A percentile compares a stretch with the other conserved stretches of the same genome.
These are phyloP conservation scores for Botrytis fragariae DNA, from an alignment of 2,329 filamentous ascomycete genomes.

Conservation along the genomic window DNA sequence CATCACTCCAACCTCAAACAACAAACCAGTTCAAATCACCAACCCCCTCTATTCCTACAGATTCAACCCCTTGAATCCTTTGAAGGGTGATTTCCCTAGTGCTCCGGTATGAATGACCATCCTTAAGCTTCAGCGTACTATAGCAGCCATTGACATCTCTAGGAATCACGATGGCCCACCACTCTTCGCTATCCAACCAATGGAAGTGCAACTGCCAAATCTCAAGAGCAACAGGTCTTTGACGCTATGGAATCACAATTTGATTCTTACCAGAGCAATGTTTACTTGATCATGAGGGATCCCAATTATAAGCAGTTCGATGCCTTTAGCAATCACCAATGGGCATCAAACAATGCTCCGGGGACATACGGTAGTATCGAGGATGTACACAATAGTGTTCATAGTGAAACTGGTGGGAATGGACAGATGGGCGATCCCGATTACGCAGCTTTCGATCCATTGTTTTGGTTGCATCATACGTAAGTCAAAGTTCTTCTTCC, in stretches of 20 bases:
- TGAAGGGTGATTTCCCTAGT: slow-evolving; percentile 25
- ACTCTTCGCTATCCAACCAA: slow-evolving; percentile 32
- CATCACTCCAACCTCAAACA: slow-evolving; percentile 36
- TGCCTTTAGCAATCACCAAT: slow-evolving; percentile 67
- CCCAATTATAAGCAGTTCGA: slow-evolving; percentile 65
- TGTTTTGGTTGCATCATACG: slow-evolving; percentile 43
- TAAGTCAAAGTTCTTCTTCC: slow-evolving; percentile 15
- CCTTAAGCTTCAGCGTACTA: neutral
- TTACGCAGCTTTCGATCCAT: slow-evolving; percentile 74
- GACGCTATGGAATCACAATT: slow-evolving; percentile 30
- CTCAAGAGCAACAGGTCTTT: slow-evolving; percentile 28
- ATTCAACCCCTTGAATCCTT: slow-evolving; percentile 54
- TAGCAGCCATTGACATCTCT: neutral
- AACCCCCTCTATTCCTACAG: slow-evolving; percentile 62
- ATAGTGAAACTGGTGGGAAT: slow-evolving; percentile 51
- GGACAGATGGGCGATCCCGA: slow-evolving; percentile 71
- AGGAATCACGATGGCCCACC: slow-evolving; percentile 29
- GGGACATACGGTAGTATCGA: slow-evolving; percentile 45
- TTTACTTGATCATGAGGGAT: slow-evolving; percentile 32
- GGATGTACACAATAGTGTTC: slow-evolving; percentile 61
- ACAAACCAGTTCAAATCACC: slow-evolving; percentile 57
- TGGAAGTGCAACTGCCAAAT: slow-evolving; percentile 25
- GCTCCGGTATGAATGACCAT: slow-evolving; percentile 20
- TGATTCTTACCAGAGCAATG: slow-evolving; percentile 27
- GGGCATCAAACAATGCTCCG: slow-evolving; percentile 41